These are phyloP conservation scores for Talaromyces borbonicus DNA, from an alignment of 495 filamentous ascomycete genomes.

Conservation along the genomic window DNA sequence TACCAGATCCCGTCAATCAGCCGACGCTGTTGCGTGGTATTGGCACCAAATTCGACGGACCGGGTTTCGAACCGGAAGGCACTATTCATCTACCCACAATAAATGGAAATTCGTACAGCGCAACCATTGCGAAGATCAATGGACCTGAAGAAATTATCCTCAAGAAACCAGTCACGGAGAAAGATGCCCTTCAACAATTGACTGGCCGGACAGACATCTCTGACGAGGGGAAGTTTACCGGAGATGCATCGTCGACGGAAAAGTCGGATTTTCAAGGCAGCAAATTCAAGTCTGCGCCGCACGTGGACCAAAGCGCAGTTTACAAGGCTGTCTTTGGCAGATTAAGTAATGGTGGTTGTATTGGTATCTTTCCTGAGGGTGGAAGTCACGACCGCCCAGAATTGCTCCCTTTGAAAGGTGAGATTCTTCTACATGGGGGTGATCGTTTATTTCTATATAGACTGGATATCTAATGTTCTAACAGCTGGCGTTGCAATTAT, in stretches of 20 bases:
- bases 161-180: constrained; percentile 76
- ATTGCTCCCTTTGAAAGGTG: constrained; percentile 85
- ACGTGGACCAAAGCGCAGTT: constrained; percentile 87
- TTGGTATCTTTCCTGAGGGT: constrained; percentile 96
- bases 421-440: no score
- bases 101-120: constrained; percentile 65
- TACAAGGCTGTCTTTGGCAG: constrained; percentile 86
- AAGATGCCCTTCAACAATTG: constrained; percentile 60
- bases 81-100: constrained; percentile 77
- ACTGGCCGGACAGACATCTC: constrained; percentile 63
- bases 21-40: constrained; percentile 76
- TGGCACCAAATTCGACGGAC: constrained; percentile 74
- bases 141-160: constrained; percentile 73
- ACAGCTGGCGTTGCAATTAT: constrained; percentile 92
- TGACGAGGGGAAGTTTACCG: constrained; percentile 43
- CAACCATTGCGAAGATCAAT: constrained; percentile 69
- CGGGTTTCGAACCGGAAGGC: constrained; percentile 65
- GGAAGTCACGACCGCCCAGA: constrained; percentile 95
- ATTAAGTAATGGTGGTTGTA: constrained; percentile 72
- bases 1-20: constrained; percentile 79
- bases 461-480: no score
- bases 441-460: no score
- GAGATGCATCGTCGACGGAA: constrained; percentile 36
- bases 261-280: constrained; percentile 55
- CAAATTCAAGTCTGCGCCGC: constrained; percentile 79